A percentile compares a stretch with the other conserved stretches of the same genome.
phyloP scores from a whole-genome alignment of 805 yeast genomes.

The Nakazawaea sp. region DNA sequence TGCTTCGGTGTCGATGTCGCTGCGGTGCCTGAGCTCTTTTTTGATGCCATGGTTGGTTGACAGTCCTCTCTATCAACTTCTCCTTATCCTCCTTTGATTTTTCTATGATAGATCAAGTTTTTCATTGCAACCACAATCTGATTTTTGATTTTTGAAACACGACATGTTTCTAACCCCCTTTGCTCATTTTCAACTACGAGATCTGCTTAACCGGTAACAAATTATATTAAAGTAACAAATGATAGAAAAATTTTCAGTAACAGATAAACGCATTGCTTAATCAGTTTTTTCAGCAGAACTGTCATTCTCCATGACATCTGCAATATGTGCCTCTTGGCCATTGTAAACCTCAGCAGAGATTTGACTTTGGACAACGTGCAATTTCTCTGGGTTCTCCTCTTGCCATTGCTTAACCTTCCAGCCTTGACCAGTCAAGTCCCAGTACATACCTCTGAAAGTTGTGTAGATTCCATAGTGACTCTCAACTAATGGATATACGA shows the following conservation, averaged over 20 bases:
- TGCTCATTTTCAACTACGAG: not conserved
- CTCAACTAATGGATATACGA: constrained; percentile 66
- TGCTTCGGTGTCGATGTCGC: no score
- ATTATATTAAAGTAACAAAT: no score
- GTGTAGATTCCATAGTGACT: constrained; percentile 62
- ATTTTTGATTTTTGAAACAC: not conserved
- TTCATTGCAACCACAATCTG: no score
- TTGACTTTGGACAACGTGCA: constrained; percentile 70
- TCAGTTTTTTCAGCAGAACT: not conserved
- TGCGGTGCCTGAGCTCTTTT: no score
- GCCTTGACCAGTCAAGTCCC: constrained; percentile 78
- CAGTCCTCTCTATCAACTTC: no score
- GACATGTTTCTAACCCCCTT: not conserved
- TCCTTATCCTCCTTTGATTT: no score
- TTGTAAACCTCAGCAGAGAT: constrained; percentile 34
- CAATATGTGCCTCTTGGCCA: constrained; percentile 15
- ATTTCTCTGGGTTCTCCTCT: constrained; percentile 57
- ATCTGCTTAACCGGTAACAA: not conserved
- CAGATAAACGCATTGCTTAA: not conserved
- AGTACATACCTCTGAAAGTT: constrained; percentile 70
- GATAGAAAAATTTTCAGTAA: not conserved
- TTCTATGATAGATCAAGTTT: no score
- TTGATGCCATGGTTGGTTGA: no score
- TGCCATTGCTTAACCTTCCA: constrained; percentile 76
- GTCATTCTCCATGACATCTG: constrained; percentile 3